Conservation (phyloP, 192 early-diverging fungal species). For the Physocladia obscura region DNA sequence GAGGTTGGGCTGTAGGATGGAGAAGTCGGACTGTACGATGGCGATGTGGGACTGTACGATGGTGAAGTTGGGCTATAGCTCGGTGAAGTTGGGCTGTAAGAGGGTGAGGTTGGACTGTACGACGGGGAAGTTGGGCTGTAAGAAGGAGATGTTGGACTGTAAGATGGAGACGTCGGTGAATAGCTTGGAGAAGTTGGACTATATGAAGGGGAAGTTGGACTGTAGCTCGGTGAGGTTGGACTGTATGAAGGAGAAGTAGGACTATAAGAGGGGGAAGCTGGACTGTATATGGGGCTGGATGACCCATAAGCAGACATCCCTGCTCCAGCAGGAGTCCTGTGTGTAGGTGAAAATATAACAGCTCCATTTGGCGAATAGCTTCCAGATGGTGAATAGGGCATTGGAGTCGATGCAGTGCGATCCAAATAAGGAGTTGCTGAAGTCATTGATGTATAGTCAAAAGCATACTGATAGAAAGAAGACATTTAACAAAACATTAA, state of each 20-base stretch:
- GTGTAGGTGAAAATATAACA: constrained; percentile 80
- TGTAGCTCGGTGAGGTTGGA: constrained; percentile 76
- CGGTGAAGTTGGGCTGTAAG: constrained; percentile 75
- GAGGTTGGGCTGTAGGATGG: constrained; percentile 42
- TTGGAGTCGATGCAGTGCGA: constrained; percentile 29
- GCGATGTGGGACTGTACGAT: constrained; percentile 71
- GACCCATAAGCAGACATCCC: constrained; percentile 60
- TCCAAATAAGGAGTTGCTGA: constrained; percentile 75
- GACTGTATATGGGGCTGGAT: constrained; percentile 54
- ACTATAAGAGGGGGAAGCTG: constrained; percentile 51
- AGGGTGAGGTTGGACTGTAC: constrained; percentile 69
- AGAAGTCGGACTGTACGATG: constrained; percentile 70
- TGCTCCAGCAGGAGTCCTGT: constrained; percentile 55
- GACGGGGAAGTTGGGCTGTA: constrained; percentile 61
- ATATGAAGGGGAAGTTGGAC: constrained; percentile 75
- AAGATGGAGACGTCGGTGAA: constrained; percentile 68
- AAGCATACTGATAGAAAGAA: neutral
- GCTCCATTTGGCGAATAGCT: constrained; percentile 59
- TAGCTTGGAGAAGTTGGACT: constrained; percentile 69
- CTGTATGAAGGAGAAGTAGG: constrained; percentile 69
- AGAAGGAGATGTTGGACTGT: constrained; percentile 72
- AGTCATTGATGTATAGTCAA: neutral
- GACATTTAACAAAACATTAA: neutral
- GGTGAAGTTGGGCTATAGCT: constrained; percentile 73
- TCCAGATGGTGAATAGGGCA: constrained; percentile 30